Evolutionary conservation across 352 stramenopile genomes (phyloP).

Genomic region (Globisporangium megalacanthum): DNA sequence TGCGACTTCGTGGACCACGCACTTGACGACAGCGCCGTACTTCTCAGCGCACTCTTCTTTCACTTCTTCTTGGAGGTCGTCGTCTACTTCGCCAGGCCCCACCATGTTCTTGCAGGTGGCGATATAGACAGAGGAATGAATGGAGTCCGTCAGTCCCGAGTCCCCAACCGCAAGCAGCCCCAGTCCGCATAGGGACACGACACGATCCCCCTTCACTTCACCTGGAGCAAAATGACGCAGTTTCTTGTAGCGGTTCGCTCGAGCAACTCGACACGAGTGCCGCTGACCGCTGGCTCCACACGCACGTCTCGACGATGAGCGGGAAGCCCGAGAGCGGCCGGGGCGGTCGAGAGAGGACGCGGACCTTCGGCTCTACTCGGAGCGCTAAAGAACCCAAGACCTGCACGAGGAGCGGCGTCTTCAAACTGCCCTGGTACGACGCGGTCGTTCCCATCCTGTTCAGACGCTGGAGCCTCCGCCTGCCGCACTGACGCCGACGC

Average conservation of each 20-base stretch:
- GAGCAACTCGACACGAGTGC: not conserved
- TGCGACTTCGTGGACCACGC: slow-evolving; percentile 67
- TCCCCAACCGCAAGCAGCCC: not conserved
- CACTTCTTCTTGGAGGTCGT: slow-evolving; percentile 83
- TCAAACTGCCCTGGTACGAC: slow-evolving; percentile 46
- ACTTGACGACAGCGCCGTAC: slow-evolving; percentile 78
- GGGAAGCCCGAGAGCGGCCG: slow-evolving; percentile 1
- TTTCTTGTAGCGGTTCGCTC: not conserved
- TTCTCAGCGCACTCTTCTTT: slow-evolving; percentile 81
- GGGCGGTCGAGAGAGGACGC: not conserved
- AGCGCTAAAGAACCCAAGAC: slow-evolving; percentile 22
- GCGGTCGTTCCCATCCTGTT: not conserved
- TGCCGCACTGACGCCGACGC: slow-evolving; percentile 18
- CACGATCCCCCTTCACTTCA: not conserved
- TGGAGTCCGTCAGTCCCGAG: not conserved
- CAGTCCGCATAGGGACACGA: too few species aligned
- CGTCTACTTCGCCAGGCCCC: slow-evolving; percentile 83
- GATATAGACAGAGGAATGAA: slow-evolving; percentile 2
- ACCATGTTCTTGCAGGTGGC: slow-evolving; percentile 83
- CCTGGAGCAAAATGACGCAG: slow-evolving; percentile 34
- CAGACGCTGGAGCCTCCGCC: not conserved
- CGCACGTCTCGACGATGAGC: not conserved
- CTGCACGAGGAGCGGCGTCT: slow-evolving; percentile 28
- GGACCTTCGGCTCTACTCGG: not conserved
- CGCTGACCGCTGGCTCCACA: not conserved